Percentiles rank a stretch among this genome's conserved stretches.
Evolutionary conservation across 495 filamentous ascomycete genomes (phyloP).

Genomic region (Daldinia decipiens): DNA sequence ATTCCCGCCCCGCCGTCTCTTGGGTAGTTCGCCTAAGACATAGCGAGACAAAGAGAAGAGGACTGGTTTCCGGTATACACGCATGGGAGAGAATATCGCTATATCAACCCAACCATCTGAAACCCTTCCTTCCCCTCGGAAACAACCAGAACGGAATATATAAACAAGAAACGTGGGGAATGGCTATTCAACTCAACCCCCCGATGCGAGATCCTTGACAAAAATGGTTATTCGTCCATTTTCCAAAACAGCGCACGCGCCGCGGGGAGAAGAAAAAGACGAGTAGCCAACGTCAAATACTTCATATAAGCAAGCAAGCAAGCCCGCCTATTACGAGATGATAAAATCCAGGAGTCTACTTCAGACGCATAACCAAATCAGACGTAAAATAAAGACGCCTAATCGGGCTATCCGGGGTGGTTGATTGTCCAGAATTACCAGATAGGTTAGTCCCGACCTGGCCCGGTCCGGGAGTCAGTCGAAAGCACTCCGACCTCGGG

Average conservation of each 20-base stretch:
- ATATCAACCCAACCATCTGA: background rate
- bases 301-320: background rate
- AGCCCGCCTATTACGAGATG: constrained; percentile 2
- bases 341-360: constrained; percentile 16
- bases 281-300: background rate
- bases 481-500: background rate
- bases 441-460: background rate
- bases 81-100: background rate
- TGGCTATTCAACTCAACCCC: background rate
- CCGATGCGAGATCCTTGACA: background rate
- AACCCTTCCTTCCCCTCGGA: background rate
- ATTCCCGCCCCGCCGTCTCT: background rate
- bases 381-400: background rate
- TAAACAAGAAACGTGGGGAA: background rate
- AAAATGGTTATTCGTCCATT: background rate
- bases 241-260: background rate
- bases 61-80: background rate
- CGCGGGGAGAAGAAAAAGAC: background rate
- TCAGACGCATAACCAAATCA: background rate
- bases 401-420: background rate
- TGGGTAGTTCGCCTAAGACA: background rate
- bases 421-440: background rate
- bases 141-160: background rate
- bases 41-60: background rate
- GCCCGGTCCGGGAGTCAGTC: background rate